Evolutionary conservation across 139 green algal genomes (phyloP).

Genomic region (Edaphochlamys debaryana): DNA sequence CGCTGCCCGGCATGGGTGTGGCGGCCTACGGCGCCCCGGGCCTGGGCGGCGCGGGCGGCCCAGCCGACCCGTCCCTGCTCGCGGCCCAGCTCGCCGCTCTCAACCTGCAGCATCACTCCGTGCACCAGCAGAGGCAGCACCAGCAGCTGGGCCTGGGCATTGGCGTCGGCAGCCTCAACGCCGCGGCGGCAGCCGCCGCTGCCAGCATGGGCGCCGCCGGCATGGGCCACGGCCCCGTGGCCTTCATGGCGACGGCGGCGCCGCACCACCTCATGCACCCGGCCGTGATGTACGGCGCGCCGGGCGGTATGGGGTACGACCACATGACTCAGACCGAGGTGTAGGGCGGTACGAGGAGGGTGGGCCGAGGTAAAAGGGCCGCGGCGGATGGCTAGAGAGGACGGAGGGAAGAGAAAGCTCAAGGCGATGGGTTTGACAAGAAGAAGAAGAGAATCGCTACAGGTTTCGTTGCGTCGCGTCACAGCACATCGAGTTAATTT

Average conservation of each 20-base stretch:
- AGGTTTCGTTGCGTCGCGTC: no score
- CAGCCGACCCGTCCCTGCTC: constrained; percentile 1
- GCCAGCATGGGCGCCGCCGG: constrained; percentile 15
- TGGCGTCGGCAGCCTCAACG: not conserved
- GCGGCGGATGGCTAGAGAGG: no score
- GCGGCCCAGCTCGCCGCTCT: constrained; percentile 33
- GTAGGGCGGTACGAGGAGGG: no score
- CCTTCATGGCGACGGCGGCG: not conserved
- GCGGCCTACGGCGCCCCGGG: not conserved
- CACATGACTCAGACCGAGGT: constrained; percentile 24
- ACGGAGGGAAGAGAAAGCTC: no score
- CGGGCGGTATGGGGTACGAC: constrained; percentile 20
- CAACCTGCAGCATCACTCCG: constrained; percentile 8
- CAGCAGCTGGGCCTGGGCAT: not conserved
- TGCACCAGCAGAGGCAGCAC: not conserved
- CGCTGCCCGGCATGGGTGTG: not conserved
- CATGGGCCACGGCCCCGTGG: constrained; percentile 22
- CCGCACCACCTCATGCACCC: constrained; percentile 4
- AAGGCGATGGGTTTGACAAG: no score
- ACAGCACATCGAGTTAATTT: no score
- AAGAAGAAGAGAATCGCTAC: no score
- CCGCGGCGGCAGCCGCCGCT: not conserved
- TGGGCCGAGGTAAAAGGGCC: no score
- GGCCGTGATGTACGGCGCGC: constrained; percentile 3
- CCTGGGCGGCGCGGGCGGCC: not conserved